Conservation (phyloP, 805 yeast species). For the Pichia cabralensis region DNA sequence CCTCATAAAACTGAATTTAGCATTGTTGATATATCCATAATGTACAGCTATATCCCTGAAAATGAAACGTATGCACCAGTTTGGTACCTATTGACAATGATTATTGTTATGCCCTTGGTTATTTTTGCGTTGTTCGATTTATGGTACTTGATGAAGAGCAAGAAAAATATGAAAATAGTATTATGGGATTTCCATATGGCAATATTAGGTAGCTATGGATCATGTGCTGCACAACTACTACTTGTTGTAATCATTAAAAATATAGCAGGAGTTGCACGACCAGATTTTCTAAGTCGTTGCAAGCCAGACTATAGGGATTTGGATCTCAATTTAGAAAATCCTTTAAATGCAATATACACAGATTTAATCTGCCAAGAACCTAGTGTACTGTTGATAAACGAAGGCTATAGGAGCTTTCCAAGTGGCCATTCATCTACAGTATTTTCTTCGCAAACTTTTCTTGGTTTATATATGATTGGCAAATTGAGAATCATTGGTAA, state of each 20-base stretch:
- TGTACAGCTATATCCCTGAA: constrained; percentile 29
- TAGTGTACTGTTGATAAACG: constrained; percentile 27
- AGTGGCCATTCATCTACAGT: constrained; percentile 47
- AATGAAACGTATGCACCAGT: constrained; percentile 25
- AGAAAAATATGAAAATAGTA: constrained; percentile 13
- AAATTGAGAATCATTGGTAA: constrained; percentile 28
- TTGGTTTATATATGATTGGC: constrained; percentile 27
- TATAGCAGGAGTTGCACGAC: constrained; percentile 37
- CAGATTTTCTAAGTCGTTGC: constrained; percentile 44
- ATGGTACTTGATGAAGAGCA: constrained; percentile 9
- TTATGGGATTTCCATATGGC: constrained; percentile 34
- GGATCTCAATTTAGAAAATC: too few species aligned
- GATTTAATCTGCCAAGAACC: constrained; percentile 37
- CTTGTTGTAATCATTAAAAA: constrained; percentile 38
- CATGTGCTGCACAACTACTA: constrained; percentile 29
- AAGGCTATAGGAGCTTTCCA: constrained; percentile 50
- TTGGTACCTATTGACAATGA: constrained; percentile 22
- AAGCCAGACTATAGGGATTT: constrained; percentile 27
- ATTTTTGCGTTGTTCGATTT: constrained; percentile 18
- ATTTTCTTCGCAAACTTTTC: constrained; percentile 35
- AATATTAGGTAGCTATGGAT: constrained; percentile 28
- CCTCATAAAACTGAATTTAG: constrained; percentile 35
- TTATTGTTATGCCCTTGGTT: constrained; percentile 26
- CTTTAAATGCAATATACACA: too few species aligned
- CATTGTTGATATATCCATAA: constrained; percentile 23